Evolutionary conservation across 1,139 yeast species (phyloP).

Genomic region (Debaryomyces udenii): DNA sequence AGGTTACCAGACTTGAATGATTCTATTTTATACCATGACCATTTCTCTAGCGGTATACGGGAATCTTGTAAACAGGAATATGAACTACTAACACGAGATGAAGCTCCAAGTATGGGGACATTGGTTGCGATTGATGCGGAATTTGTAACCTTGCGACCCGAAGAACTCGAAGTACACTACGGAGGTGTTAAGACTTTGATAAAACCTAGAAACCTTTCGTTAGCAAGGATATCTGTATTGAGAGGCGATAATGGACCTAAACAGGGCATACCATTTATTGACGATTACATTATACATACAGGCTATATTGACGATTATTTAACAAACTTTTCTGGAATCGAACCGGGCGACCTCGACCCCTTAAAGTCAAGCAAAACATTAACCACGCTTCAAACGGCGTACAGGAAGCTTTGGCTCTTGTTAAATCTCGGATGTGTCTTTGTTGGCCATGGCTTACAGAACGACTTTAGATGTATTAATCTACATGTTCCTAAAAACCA

Average conservation of each 20-base stretch:
- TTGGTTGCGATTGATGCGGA: conserved; percentile 96
- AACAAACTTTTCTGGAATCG: conserved; percentile 91
- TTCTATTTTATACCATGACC: conserved; percentile 71
- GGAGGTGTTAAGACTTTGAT: conserved; percentile 71
- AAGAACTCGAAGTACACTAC: conserved; percentile 71
- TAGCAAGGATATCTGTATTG: conserved; percentile 88
- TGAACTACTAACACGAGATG: conserved; percentile 61
- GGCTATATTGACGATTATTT: conserved; percentile 79
- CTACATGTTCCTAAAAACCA: conserved; percentile 83
- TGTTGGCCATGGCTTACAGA: conserved; percentile 91
- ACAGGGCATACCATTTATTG: conserved; percentile 82
- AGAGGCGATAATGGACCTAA: conserved; percentile 70
- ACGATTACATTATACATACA: conserved; percentile 83
- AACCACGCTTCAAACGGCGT: conserved; percentile 82
- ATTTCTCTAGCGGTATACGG: conserved; percentile 71
- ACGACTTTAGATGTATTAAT: conserved; percentile 92
- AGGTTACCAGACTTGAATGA: conserved; percentile 50
- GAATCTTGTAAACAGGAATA: conserved; percentile 64
- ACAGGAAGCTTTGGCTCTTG: conserved; percentile 85
- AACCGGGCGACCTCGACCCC: conserved; percentile 87
- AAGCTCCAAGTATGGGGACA: conserved; percentile 75
- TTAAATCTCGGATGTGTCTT: conserved; percentile 87
- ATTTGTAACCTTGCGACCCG: conserved; percentile 82
- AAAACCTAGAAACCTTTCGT: conserved; percentile 73
- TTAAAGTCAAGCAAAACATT: conserved; percentile 63